Evolutionary conservation across 148 eudicot species (phyloP).

Genomic region (Rhododendron ovatum): DNA sequence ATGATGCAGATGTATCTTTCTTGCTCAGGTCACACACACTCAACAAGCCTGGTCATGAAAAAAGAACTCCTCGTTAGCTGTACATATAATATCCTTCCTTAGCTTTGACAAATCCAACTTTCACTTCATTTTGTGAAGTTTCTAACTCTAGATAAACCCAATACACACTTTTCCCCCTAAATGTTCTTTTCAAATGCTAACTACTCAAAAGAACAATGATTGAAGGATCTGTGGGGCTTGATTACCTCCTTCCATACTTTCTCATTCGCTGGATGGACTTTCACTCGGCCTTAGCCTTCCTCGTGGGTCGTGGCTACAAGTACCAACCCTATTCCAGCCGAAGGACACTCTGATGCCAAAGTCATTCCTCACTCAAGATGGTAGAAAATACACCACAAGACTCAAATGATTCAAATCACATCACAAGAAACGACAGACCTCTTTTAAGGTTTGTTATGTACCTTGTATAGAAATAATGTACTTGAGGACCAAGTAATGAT

Average conservation of each 20-base stretch:
- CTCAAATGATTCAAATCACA: neutral
- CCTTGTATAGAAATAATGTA: too few species aligned
- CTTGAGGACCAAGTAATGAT: neutral
- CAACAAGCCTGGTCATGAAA: neutral
- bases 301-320: neutral
- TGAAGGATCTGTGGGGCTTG: neutral
- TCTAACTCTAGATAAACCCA: neutral
- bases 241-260: too few species aligned
- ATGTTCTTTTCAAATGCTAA: neutral
- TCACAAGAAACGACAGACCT: neutral
- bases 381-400: neutral
- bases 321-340: neutral
- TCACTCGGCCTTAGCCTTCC: neutral
- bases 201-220: neutral
- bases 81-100: neutral
- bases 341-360: neutral
- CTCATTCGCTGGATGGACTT: neutral
- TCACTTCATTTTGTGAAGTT: neutral
- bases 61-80: neutral
- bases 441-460: too few species aligned
- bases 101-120: neutral
- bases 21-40: neutral
- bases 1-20: conserved; percentile 26
- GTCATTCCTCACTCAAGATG: neutral
- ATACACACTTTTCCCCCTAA: neutral